Base-by-base conservation (phyloP, 352 stramenopile genomes). In the Peronospora destructor region DNA sequence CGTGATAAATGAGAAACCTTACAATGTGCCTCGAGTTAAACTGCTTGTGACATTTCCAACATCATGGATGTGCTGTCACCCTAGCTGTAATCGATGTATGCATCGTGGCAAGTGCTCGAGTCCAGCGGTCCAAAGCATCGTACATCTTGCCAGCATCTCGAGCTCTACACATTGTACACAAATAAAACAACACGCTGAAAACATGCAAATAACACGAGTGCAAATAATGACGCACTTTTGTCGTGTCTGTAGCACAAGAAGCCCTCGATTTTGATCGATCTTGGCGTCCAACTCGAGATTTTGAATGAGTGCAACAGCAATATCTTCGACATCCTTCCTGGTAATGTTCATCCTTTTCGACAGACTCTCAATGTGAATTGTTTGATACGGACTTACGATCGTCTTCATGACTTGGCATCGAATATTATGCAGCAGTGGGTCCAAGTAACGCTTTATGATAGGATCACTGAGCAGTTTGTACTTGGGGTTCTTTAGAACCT, bases 371-470 rank as follows among this genome's bases (percentile, higher is more conserved):
- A 97, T 68, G n/a, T 80, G 85, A 58, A 97, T 92, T 10, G 86
- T 58, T 39, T 93, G 79, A 53, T 97, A 98, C 13, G 91, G 91
- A 45, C 73, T 78, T 61, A 97, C 84, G 12, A 96, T 70, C 26
- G 81, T 87, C 53, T 94, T 76, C 53, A 98, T 79, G 11, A 98
- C 91, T 53, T 97, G 87, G 39, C 78, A 92, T 11, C 94, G 84
- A 60, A 98, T 96, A 35, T 95, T 98, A 37, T 77, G 82, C 44
- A 97, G 49, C 44, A 98, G 75, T 43, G 95, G 88, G 41, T 92
- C 81, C 25, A 98, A 56, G 43, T 84, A 90, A 44, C 88, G 80
- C 59, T 80, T 80, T 50, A 98, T 95, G 66, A 98, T 96, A 36
- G 92, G 80, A 71, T 98, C 94, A 25, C 82, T 83, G 64, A 95